phyloP scores from a whole-genome alignment of 1,284 basidiomycete species.

The Fomitopsis betulina region DNA sequence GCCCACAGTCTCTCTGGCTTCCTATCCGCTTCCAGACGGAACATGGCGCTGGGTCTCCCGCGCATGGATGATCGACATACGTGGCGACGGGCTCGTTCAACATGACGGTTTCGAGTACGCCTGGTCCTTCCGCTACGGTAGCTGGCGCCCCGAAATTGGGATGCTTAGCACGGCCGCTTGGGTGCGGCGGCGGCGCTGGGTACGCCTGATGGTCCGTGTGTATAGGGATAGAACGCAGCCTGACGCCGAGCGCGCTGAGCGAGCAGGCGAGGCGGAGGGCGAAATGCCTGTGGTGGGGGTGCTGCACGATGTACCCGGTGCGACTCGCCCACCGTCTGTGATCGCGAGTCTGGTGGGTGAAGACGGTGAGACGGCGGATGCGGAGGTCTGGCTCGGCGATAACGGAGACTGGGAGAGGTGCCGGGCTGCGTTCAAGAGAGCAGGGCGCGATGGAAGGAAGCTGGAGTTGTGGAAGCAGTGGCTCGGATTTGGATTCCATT shows the following conservation, averaged over 20 bases:
- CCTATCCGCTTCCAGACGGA: constrained; percentile 77
- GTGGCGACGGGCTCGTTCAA: constrained; percentile 68
- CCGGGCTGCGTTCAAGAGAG: constrained; percentile 43
- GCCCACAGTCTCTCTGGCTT: constrained; percentile 50
- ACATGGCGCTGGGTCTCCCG: constrained; percentile 77
- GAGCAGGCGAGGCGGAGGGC: not conserved
- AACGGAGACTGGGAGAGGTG: constrained; percentile 57
- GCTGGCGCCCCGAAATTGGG: constrained; percentile 63
- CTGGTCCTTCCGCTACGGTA: constrained; percentile 58
- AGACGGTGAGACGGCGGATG: constrained; percentile 9
- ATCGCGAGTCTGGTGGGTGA: constrained; percentile 10
- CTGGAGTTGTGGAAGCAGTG: constrained; percentile 70
- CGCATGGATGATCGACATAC: constrained; percentile 85
- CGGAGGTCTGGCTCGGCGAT: constrained; percentile 39
- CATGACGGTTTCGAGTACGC: constrained; percentile 84
- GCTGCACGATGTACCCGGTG: constrained; percentile 16
- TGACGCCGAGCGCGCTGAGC: constrained; percentile 12
- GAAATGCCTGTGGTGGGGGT: constrained; percentile 4
- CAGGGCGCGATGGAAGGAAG: constrained; percentile 62
- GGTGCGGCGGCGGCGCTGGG: constrained; percentile 73
- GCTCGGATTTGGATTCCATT: constrained; percentile 29
- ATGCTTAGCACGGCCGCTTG: constrained; percentile 57
- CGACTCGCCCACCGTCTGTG: constrained; percentile 27
- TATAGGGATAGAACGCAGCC: constrained; percentile 31
- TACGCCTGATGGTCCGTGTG: constrained; percentile 69